Conservation (phyloP, 1,284 basidiomycete species). For the Coniophora puteana region DNA sequence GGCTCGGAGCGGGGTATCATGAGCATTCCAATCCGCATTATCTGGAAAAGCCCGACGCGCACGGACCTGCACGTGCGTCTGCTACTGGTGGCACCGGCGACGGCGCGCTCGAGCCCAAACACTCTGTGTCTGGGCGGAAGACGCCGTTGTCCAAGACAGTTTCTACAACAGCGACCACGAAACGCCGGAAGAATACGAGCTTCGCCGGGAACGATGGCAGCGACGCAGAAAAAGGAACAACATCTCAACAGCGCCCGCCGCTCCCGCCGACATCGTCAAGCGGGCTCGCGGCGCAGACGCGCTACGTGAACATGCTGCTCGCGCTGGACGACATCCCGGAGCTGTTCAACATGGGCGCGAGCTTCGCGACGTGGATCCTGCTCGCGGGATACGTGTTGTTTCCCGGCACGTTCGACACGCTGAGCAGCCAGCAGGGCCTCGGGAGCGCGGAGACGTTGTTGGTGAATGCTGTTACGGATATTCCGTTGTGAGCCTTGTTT, state of each 20-base stretch:
- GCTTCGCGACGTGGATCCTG: slow-evolving; percentile 57
- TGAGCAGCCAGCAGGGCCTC: slow-evolving; percentile 27
- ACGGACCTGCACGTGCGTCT: no score
- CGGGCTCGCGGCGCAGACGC: slow-evolving; percentile 20
- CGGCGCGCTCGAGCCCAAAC: no score
- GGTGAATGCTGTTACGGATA: slow-evolving; percentile 32
- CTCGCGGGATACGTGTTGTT: slow-evolving; percentile 57
- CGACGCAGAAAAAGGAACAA: no score
- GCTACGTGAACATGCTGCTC: slow-evolving; percentile 28
- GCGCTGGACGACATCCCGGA: slow-evolving; percentile 27
- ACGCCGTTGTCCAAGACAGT: no score
- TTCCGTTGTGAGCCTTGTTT: slow-evolving; percentile 38
- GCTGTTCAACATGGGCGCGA: slow-evolving; percentile 41
- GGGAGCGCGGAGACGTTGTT: slow-evolving; percentile 26
- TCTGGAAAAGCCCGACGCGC: no score
- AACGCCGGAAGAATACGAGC: no score
- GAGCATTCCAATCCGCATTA: no score
- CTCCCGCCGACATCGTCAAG: slow-evolving; percentile 20
- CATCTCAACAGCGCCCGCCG: slow-evolving; percentile 19
- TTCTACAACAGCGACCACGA: no score
- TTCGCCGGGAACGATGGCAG: no score
- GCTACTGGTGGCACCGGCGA: no score
- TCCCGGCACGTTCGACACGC: slow-evolving; percentile 53
- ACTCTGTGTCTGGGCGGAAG: no score
- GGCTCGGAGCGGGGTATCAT: no score